Conservation (phyloP, 352 stramenopile genomes). For the Thraustochytrium sp. region DNA sequence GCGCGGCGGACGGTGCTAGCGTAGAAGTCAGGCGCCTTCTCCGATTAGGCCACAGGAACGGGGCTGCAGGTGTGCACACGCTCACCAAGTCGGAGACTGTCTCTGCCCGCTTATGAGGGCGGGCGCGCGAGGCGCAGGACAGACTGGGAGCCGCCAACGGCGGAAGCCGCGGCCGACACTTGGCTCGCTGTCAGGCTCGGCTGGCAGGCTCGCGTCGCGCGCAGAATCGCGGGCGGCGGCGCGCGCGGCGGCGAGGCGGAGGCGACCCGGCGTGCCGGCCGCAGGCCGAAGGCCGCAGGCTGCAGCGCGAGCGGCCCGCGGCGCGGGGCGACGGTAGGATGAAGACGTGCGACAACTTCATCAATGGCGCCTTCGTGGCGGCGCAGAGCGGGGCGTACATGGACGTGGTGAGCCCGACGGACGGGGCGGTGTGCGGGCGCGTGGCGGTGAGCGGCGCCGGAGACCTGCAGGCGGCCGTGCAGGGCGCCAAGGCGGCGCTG, state of each 20-base stretch:
- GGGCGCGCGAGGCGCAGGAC: too few relatives aligned
- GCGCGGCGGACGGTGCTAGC: too few relatives aligned
- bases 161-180: too few relatives aligned
- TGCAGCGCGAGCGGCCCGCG: background rate
- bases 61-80: background rate
- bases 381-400: background rate
- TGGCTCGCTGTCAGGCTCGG: too few relatives aligned
- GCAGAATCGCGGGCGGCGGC: too few relatives aligned
- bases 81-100: background rate
- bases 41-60: background rate
- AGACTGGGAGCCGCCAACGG: too few relatives aligned
- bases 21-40: background rate
- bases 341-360: constrained; percentile 9
- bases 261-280: too few relatives aligned
- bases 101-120: background rate
- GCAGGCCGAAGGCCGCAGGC: background rate
- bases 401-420: background rate
- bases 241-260: too few relatives aligned
- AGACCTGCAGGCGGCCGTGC: constrained; percentile 79
- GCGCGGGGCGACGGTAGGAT: background rate
- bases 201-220: too few relatives aligned
- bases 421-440: constrained; percentile 40
- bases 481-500: constrained; percentile 71
- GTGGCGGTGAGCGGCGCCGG: constrained; percentile 66
- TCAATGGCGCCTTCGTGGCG: background rate